Evolutionary conservation across 768 basidiomycete genomes (phyloP), one percentile per base, ranked within the genome.

Genomic region (Omphalotus guepiniiformis): DNA sequence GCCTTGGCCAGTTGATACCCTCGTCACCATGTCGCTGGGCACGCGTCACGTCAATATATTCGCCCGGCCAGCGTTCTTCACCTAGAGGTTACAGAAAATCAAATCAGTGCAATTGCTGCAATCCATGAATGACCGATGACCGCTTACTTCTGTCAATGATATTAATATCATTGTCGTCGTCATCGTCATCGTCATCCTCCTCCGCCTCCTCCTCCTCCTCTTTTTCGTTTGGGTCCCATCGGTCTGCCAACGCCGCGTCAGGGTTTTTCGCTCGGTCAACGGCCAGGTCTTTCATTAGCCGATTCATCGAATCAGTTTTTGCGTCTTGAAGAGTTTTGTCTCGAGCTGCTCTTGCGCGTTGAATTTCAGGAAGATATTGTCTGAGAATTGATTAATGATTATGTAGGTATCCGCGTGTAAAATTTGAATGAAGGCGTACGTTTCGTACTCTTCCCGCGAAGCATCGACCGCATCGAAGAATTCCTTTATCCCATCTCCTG

Each of bases 401-500:
- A 29, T 43, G 53, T 13, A 18, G 39, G 42, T 21, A 47, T 15
- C 4, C 42, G 35, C 40, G 38, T 36, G 28, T 22, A 29, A 49
- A 16, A 23, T 42, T 23, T 42, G 40, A 37, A 36, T 5, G 25
- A 22, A 41, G 8, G 65, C 81, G 56, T 58, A 96, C 94, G 72
- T 84, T 64, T 89, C 84, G 65, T 96, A 99, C 65, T 94, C 93
- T 47, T 81, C 73, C 55, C 92, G 73, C 2, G 89, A 92, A 25
- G 80, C 85, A 54, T 94, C 86, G 8, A 99, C 93, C 2, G 91
- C 93, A 25, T 85, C 80, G 59, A 99, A 88, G 63, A 99, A 96
- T 45, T 89, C 89, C 53, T 83, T 74, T 59, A 99, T 79, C 3
- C 96, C 96, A 25, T 83, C 86, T n/a, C 96, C 96, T 1, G 96